Evolutionary conservation across 2,329 filamentous ascomycete species (phyloP).

Genomic region (Lithohypha guttulata): DNA sequence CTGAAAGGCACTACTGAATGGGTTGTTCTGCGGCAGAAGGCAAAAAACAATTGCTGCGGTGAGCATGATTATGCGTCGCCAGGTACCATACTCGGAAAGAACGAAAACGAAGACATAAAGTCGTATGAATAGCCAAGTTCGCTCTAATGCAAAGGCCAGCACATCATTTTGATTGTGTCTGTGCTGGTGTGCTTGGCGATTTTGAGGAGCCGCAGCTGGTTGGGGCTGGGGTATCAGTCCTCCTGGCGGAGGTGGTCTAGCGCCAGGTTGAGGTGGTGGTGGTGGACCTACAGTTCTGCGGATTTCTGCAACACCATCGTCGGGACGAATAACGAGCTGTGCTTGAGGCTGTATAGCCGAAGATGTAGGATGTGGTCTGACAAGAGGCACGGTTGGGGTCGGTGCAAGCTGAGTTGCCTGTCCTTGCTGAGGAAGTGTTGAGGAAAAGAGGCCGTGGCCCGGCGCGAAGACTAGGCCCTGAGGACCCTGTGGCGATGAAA

Average conservation of each 20-base stretch:
- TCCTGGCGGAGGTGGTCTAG: conserved; percentile 3
- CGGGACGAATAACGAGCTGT: conserved; percentile 2
- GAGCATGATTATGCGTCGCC: conserved; percentile 34
- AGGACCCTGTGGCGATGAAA: conserved; percentile 18
- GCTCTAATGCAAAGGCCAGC: conserved; percentile 32
- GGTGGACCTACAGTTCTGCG: not conserved
- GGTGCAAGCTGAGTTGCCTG: not conserved
- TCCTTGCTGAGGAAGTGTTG: not conserved
- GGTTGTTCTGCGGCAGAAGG: conserved; percentile 32
- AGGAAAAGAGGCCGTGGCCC: conserved; percentile 17
- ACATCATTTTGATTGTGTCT: conserved; percentile 23
- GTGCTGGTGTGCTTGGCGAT: not conserved
- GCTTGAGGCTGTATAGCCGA: conserved; percentile 1
- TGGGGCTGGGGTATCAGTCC: conserved; percentile 7
- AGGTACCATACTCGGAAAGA: conserved; percentile 40
- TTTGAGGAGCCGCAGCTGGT: not conserved
- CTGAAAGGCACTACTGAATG: conserved; percentile 28
- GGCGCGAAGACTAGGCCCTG: conserved; percentile 21
- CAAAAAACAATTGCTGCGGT: conserved; percentile 28
- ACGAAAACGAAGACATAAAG: conserved; percentile 50
- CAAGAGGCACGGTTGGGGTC: conserved; percentile 5
- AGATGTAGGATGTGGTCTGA: not conserved
- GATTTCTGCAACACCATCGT: conserved; percentile 1
- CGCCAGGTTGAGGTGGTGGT: conserved; percentile 5
- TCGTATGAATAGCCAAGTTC: conserved; percentile 49